Base-by-base conservation (phyloP, 192 early-diverging fungal species). In the Jimgerdemannia lactiflua region DNA sequence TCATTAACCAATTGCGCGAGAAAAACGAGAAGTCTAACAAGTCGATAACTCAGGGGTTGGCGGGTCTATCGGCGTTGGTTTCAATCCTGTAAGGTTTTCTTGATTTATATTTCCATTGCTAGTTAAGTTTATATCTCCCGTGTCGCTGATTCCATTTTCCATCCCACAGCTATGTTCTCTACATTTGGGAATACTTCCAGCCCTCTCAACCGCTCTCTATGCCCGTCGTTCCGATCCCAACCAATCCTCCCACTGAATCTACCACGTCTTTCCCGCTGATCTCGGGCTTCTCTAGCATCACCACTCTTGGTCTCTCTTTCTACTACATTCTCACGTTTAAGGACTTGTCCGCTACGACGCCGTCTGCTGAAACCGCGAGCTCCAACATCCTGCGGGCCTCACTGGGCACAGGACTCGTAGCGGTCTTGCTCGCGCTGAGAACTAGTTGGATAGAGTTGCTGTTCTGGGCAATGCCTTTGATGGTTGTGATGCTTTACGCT, bases 391-490 rank as follows among this genome's bases (percentile, higher is more conserved):
- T 68, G 40, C 40, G 9, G 29, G 19, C 19, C 18, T 20, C 67
- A 9, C 18, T 18, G 29, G 67, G 67, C 7, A 20, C 40, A 20
- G 67, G 67, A 9, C 19, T 68, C 18, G 67, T 18, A 41, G 1
- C 8, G 9, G 29, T 68, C 19, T 0, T 68, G 19, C 18, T 68
- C 18, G 67, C 67, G 9, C 19, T 68, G 40, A 19, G 67, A 68
- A 68, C 67, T 9, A 39, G 29, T 41, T 68, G 67, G 69, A 3
- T 54, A 20, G 43, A 73, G 72, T 17, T 63, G 14, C 19, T 63
- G 72, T 73, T 79, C n/a, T 63, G 65, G 78, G 41, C 71, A 20
- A 42, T 77, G 39, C 72, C 78, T 29, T 71, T 76, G 78, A 9
- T 18, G 42, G 74, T 75, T 6, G 42, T 77, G 6, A 8, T 72